Evolutionary conservation across 2,329 filamentous ascomycete species (phyloP).

Genomic region (Pezizomycotina sp.): DNA sequence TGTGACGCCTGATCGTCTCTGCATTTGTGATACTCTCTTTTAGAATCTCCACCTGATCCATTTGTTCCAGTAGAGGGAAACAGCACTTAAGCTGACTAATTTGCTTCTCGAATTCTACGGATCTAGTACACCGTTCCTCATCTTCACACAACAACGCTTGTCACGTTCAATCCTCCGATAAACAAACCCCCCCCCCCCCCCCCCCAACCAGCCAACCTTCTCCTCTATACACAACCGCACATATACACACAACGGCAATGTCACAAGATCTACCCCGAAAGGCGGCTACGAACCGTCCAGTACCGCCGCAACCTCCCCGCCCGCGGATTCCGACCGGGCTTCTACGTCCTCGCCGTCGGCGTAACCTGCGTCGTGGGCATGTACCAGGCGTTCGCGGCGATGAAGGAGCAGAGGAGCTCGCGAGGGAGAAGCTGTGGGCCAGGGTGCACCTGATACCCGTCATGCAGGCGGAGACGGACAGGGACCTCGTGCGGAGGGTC

Average conservation of each 20-base stretch:
- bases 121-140: neutral
- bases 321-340: conserved; percentile 70
- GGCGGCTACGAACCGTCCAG: conserved; percentile 95
- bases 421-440: conserved; percentile 95
- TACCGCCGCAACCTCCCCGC: conserved; percentile 95
- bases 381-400: conserved; percentile 67
- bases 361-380: conserved; percentile 77
- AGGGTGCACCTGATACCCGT: conserved; percentile 87
- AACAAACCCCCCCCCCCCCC: neutral
- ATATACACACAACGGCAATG: conserved; percentile 38
- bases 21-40: neutral
- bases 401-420: conserved; percentile 87
- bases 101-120: neutral
- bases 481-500: conserved; percentile 77
- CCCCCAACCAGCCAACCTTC: neutral
- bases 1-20: neutral
- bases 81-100: neutral
- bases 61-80: too few species aligned
- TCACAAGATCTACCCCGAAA: conserved; percentile 90
- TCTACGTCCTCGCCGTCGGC: conserved; percentile 60
- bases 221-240: neutral
- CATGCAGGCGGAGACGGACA: conserved; percentile 90
- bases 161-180: neutral
- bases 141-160: too few species aligned
- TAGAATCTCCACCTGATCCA: neutral